Base-by-base conservation (phyloP, 2,329 filamentous ascomycete genomes). In the Cytospora mali region DNA sequence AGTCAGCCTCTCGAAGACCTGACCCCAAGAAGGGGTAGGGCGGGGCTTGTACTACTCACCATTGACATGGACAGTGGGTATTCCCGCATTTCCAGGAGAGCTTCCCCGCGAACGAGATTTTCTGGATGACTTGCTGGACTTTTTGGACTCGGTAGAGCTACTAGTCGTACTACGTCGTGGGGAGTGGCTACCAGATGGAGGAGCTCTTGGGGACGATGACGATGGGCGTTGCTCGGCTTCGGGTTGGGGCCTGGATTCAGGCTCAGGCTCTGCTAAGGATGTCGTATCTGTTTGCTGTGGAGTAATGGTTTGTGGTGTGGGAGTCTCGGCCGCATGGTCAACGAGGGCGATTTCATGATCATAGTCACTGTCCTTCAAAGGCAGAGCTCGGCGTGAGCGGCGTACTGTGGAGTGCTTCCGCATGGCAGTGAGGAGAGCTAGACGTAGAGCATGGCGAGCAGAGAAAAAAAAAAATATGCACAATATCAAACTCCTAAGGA, bases 331-430 rank as follows among this genome's bases (percentile, higher is more conserved):
- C 66, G 70, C 79, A 61, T 80, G 77, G 73, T 92, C 88, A 68
- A 91, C 79, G 42, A 93, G 84, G 68, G 73, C 76, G 71, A 93
- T 93, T 73, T 88, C 87, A 74, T 91, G 89, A 69, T 89, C 87
- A 71, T 88, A 89, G 68, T 89, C 85, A 72, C 76, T 78, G 67
- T 87, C 84, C 72, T 82, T 81, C 62, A 87, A 77, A 61, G 78
- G 77, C 57, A 78, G 72, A 42, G 78, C 82, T 70, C 86, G 84
- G 70, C 85, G 85, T 66, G 82, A 85, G 67, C 78, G 81, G 68
- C 79, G 77, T 65, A 76, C 68, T 58, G 70, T 75, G 65, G 62
- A 64, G 55, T 55, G 55, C 58, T 64, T 66, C 28, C 62, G 64
- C 64, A 66, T 66, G 55, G 58, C 62, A 62, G 49, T 14, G 42